Base-by-base conservation (phyloP, 164 flowering plant genomes). In the Santalum album region DNA sequence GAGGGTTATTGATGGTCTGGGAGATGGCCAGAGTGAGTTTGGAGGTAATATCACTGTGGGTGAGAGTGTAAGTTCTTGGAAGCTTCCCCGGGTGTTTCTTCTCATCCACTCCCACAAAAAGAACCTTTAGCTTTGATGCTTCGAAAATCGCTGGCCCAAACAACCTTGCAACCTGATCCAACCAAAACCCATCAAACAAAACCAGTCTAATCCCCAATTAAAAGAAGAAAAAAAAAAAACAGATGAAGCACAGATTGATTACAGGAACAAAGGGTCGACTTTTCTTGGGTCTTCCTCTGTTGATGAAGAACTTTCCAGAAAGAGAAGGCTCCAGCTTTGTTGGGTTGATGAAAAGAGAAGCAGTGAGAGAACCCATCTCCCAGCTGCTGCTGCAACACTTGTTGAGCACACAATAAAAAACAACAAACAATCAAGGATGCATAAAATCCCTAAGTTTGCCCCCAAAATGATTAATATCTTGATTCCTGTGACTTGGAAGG, bases 101-200 rank as follows among this genome's bases (percentile, higher is more conserved):
- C 51, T 84, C 85, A 67, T 83, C 91, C 38, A 75, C 81, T 1
- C 90, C 90, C 44, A 87, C 58, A 46, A 87, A 79, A 73, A 84
- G 52, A 21, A 87, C 98, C 64, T 82, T 86, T 49, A 91, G 66
- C 77, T 91, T 91, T 7, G 96, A 87, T 5, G 98, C 86, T 63
- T 90, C 98, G 54, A 90, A 90, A 22, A 86, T 90, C 0, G 96
- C 73, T 0, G 91, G 95, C 58, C 95, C 96, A 78, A 87, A 90
- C 55, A 90, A 57, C 65, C 95, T 85, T 9, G 94, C 87, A 55
- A 81, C 83, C 96, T 85, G 59, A 60, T 42, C 61, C 55, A 60
- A 42, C 12, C 61, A 49, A 57, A n/a, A 44, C 26, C 53, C 56
- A 38, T 38, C 14, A 38, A 15, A 3, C 42, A 48, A 11, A 29